phyloP scores from a whole-genome alignment of 306 rosid genomes.

The Lathyrus tuberosus region DNA sequence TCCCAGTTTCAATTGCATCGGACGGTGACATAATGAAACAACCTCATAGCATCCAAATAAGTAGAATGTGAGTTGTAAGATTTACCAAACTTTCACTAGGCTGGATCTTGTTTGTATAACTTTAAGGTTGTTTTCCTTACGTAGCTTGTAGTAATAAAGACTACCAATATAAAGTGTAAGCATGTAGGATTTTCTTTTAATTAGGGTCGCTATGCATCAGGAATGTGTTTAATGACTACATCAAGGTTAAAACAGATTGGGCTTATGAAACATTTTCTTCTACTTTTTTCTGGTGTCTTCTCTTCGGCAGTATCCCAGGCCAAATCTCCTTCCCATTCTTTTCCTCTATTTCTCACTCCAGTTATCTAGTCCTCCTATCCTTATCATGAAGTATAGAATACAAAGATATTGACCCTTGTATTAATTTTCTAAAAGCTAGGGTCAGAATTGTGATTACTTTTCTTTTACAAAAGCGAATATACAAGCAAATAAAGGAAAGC shows the following conservation, averaged over 20 bases:
- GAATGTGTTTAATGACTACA: not conserved
- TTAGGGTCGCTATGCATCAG: not conserved
- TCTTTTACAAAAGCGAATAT: not conserved
- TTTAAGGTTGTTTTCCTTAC: not conserved
- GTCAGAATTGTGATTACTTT: not conserved
- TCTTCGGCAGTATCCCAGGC: not conserved
- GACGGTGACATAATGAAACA: not conserved
- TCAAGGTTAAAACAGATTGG: not conserved
- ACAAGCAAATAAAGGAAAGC: slow-evolving; percentile 13
- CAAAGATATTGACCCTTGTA: slow-evolving; percentile 15
- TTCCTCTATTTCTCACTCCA: not conserved
- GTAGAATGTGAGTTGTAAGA: not conserved
- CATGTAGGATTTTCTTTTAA: not conserved
- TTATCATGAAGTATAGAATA: slow-evolving; percentile 13
- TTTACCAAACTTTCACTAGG: not conserved
- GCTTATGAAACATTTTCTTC: not conserved
- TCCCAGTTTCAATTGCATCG: not conserved
- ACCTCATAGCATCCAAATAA: not conserved
- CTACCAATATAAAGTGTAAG: not conserved
- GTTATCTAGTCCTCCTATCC: slow-evolving; percentile 9
- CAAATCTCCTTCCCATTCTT: slow-evolving; percentile 4
- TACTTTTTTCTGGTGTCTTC: not conserved
- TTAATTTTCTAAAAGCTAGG: not conserved
- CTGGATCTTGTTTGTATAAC: slow-evolving; percentile 7
- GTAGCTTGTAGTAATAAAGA: not conserved